Base-by-base conservation (phyloP, 352 stramenopile species). In the Phytophthora ohioensis region DNA sequence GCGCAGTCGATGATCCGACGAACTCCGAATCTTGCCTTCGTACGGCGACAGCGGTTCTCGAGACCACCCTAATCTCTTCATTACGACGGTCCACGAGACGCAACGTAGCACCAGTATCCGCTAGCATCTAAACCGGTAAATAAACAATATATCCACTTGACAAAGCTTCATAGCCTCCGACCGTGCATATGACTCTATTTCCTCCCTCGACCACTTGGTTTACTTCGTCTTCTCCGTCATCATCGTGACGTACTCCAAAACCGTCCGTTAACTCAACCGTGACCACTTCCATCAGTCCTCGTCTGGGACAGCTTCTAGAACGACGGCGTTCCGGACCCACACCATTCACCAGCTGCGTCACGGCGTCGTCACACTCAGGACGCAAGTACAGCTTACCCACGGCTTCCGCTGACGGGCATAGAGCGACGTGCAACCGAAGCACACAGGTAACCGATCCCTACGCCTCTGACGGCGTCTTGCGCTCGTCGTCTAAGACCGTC, bases 131-230 rank as follows among this genome's bases (percentile, higher is more conserved):
- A 6, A 41, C 35, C 13, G 59, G 59, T 5, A 67, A 10, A 39
- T 48, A 67, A 3, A 55, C 59, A 41, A 67, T 59, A 21, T 34
- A 67, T 6, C 39, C 48, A 9, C 38, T 38, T 4, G 47, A 67
- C 0, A 58, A 27, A 36, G 36, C 59, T 21, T 59, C 47, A 21
- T 45, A 52, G 13, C 27, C 45, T 21, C 58, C 52, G 0, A 69
- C 61, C 0, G 52, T 2, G 12, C 52, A 61, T 0, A 57, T 35
- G 0, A 57, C 52, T 2, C 61, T 15, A 0, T 30, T 5, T 5
- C 12, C 60, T 11, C 35, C 30, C 5, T 41, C 17, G 4, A 61
- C 42, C 2, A 69, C 30, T 6, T 5, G 21, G 21, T 21, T 21
- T 21, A 21, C 21, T 21, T 9, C 13, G 51, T 38, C 2, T 21